phyloP scores from a whole-genome alignment of 2,329 filamentous ascomycete genomes.

The Trichoderma endophyticum region DNA sequence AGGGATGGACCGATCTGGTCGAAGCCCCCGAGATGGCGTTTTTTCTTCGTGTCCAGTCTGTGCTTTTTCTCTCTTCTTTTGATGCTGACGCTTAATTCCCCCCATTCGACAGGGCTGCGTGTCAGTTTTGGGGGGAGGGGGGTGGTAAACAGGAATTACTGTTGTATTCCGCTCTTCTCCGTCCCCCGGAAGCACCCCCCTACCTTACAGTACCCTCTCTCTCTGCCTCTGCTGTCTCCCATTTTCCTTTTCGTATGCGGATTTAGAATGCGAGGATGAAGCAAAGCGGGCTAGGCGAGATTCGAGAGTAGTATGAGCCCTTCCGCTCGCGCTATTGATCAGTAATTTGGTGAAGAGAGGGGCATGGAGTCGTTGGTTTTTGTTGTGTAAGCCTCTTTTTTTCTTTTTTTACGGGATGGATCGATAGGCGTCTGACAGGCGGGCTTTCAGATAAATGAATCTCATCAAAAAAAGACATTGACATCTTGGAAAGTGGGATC shows the following conservation, averaged over 20 bases:
- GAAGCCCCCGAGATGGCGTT: constrained; percentile 16
- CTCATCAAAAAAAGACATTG: neutral
- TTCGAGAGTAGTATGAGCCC: neutral
- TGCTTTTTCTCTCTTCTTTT: neutral
- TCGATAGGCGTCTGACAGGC: constrained; percentile 16
- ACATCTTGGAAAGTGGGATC: neutral
- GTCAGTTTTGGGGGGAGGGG: constrained; percentile 7
- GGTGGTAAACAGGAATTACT: neutral
- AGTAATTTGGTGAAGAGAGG: neutral
- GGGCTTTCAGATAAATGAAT: neutral
- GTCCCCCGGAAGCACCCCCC: neutral
- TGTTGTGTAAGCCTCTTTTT: neutral
- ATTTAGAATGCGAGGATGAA: neutral
- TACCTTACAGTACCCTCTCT: neutral
- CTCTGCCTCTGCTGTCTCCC: neutral
- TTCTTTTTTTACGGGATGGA: constrained; percentile 2
- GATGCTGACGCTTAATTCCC: neutral
- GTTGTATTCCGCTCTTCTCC: neutral
- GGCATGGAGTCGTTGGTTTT: neutral
- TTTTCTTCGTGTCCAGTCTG: neutral
- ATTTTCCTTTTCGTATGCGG: neutral
- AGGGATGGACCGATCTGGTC: constrained; percentile 16
- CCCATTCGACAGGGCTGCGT: neutral
- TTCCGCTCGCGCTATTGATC: neutral
- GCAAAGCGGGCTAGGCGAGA: neutral